Evolutionary conservation across 352 stramenopile genomes (phyloP).

Genomic region (Phytophthora litchii): DNA sequence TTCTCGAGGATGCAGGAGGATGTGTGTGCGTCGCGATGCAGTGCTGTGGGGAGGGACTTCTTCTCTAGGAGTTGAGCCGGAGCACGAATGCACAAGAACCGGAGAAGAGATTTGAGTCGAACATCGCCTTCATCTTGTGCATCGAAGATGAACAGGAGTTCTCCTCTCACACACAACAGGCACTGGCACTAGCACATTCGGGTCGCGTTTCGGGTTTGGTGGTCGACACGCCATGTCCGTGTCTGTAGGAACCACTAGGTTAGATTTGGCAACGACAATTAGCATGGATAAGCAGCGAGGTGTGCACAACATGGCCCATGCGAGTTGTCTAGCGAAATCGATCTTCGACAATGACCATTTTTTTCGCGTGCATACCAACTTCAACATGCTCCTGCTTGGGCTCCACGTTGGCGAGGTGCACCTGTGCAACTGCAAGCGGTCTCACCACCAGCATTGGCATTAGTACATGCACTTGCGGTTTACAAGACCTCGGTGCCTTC

Average conservation of each 20-base stretch:
- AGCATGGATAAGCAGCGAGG: too few relatives aligned
- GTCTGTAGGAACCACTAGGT: slow-evolving; percentile 1
- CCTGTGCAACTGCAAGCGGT: slow-evolving; percentile 15
- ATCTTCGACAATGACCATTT: slow-evolving; percentile 19
- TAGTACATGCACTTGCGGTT: background rate
- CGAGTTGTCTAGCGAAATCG: background rate
- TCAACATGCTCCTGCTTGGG: slow-evolving; percentile 7
- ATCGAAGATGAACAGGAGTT: slow-evolving; percentile 3
- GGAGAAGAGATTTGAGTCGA: slow-evolving; percentile 15
- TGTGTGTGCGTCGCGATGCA: background rate
- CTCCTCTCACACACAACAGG: background rate
- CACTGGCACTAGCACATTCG: slow-evolving; percentile 7
- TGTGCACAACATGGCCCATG: too few relatives aligned
- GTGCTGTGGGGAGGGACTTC: too few relatives aligned
- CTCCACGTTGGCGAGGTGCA: slow-evolving; percentile 1
- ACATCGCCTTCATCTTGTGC: background rate
- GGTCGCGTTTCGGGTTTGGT: slow-evolving; percentile 14
- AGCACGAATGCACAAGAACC: slow-evolving; percentile 8
- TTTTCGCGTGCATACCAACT: slow-evolving; percentile 9
- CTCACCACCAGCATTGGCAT: background rate
- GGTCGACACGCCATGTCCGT: slow-evolving; percentile 11
- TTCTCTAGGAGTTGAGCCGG: slow-evolving; percentile 10
- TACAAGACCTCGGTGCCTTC: background rate
- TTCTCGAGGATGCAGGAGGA: slow-evolving; percentile 9
- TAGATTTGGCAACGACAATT: slow-evolving; percentile 5